Evolutionary conservation across 176 grass and related monocot species (phyloP), one percentile per base, ranked within the genome.

Genomic region (Pontederia crassipes): DNA sequence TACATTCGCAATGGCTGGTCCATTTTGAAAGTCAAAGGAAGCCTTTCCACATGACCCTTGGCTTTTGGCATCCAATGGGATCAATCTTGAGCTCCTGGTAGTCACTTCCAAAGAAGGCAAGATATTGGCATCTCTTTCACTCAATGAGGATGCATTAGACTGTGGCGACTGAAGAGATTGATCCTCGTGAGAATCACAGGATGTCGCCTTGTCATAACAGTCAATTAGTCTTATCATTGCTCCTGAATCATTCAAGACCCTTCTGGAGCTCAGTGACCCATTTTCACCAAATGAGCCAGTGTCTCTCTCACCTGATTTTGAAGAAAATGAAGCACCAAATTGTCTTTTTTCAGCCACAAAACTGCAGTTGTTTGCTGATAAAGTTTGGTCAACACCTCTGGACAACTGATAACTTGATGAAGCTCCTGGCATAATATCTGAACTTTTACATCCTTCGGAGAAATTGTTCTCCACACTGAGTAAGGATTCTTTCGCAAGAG

Each of bases 141-240:
- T 71, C 64, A 65, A 49, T 54, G 66, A 27, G 10, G 77, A 75
- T 29, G 78, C 56, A 79, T 72, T 81, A 67, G 61, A 57, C 59
- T 81, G 79, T 16, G 58, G 68, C 72, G 71, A 65, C 61, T 74
- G 27, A 11, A 53, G 49, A 53, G 52, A 57, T 51, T 58, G 72
- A 81, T 86, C 82, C 60, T 72, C 84, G 71, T 78, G 70, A 61
- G 52, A 71, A 68, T 83, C 61, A 53, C 66, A 76, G 0, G 54
- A 71, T 76, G 56, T 79, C 65, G 55, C 24, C 66, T 79, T 81
- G 51, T 52, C 77, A 59, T 86, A 66, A 16, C 72, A 66, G 48
- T 52, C 54, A 50, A 65, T 78, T 65, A 75, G 69, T 53, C 81
- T 79, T 12, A 28, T 57, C 48, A 73, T 70, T 55, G 48, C 50